Evolutionary conservation across 192 early-diverging fungal genomes (phyloP), one percentile per base, ranked within the genome.

Genomic region (Chytriomyces sp.): DNA sequence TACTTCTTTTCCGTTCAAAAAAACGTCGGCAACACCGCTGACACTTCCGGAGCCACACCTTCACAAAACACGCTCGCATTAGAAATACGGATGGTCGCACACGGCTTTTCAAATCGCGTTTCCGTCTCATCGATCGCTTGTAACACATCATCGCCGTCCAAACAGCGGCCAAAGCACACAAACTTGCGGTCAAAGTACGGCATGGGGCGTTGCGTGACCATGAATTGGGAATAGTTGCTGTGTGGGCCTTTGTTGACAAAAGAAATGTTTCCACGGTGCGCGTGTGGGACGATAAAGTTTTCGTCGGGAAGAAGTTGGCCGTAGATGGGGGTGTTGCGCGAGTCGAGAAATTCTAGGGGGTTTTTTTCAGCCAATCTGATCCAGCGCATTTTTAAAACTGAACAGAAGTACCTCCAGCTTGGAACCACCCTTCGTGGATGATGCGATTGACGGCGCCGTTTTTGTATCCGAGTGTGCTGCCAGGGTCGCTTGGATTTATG

Each of bases 271-370:
- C 82, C 82, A 5, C 80, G 74, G 35, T 77, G 80, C 8, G 43
- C 59, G 75, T 88, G 87, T 16, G 65, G 64, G 67, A 83, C 67
- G 53, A 88, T 84, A 66, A 86, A 88, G 76, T 88, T 88, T 74
- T 88, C 87, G 60, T 88, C 87, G 70, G 79, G 50, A 5, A 61
- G 18, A 48, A 28, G 28, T 11, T n/a, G 23, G 24, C 28, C 53
- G 6, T 59, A 45, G 2, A 67, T 10, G 16, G 53, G 46, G 45
- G 67, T 46, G 45, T 67, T 67, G 24, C 57, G 45, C 1, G 26
- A 9, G 59, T 47, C 45, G 2, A 46, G 23, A 45, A 77, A 69
- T 23, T 61, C 63, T 67, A 46, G 47, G n/a, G 10, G 73, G 28
- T n/a, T 61, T 28, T 3, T 24, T 44, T 65, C 11, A 28, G 24